Evolutionary conservation across 2,329 filamentous ascomycete species (phyloP).

Genomic region (Fusarium hainanense): DNA sequence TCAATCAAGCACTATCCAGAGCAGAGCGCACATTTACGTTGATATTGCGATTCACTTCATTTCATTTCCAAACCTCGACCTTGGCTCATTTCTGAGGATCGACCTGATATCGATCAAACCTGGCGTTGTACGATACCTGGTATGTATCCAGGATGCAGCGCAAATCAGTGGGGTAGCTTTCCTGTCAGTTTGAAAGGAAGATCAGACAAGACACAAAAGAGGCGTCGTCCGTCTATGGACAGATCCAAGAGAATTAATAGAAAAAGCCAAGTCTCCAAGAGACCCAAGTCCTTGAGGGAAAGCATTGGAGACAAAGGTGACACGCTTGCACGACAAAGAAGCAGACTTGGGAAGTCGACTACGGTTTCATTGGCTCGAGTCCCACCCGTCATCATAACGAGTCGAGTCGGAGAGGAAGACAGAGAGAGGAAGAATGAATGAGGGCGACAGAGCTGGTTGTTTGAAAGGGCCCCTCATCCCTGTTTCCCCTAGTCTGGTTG

Average conservation of each 20-base stretch:
- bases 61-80: conserved; percentile 18
- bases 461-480: conserved; percentile 36
- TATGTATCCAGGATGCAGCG: conserved; percentile 21
- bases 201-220: conserved; percentile 4
- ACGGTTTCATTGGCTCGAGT: conserved; percentile 25
- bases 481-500: conserved; percentile 33
- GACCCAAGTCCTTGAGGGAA: not conserved
- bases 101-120: conserved; percentile 21
- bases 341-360: conserved; percentile 15
- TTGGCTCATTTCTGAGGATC: conserved; percentile 2
- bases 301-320: conserved; percentile 34
- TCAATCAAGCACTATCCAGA: not conserved
- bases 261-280: not conserved
- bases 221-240: not conserved
- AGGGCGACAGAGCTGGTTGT: conserved; percentile 15
- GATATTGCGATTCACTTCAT: not conserved
- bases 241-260: conserved; percentile 8
- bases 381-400: not conserved
- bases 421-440: conserved; percentile 1
- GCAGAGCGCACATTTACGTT: not conserved
- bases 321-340: conserved; percentile 33
- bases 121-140: conserved; percentile 6
- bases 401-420: conserved; percentile 15
- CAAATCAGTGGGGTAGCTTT: conserved; percentile 29
- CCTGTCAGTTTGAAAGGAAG: not conserved